Conservation (phyloP, 352 stramenopile genomes). For the Phytophthora fragariae region DNA sequence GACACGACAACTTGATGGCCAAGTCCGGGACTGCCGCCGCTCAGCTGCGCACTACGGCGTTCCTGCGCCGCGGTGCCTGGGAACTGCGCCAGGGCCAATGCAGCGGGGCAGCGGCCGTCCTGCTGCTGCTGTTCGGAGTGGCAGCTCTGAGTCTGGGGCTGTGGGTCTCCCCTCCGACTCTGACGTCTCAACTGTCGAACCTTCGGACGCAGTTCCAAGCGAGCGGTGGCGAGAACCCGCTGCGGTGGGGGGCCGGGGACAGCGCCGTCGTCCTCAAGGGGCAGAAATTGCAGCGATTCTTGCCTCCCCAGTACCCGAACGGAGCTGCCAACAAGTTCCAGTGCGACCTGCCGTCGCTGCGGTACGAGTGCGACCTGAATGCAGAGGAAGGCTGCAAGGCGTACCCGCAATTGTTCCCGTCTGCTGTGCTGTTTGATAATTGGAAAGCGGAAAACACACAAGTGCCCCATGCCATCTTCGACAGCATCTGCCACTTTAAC, state of each 20-base stretch:
- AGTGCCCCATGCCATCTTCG: constrained; percentile 47
- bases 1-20: constrained; percentile 8
- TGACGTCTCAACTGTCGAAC: constrained; percentile 13
- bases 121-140: constrained; percentile 26
- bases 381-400: constrained; percentile 44
- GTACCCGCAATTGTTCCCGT: constrained; percentile 79
- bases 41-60: constrained; percentile 27
- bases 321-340: constrained; percentile 49
- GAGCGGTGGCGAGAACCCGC: constrained; percentile 20
- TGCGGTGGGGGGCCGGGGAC: constrained; percentile 31
- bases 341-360: constrained; percentile 65
- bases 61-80: constrained; percentile 39
- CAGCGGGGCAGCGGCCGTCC: neutral
- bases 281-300: constrained; percentile 31
- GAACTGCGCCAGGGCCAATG: constrained; percentile 34
- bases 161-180: constrained; percentile 13
- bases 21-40: constrained; percentile 13
- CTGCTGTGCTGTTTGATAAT: constrained; percentile 76
- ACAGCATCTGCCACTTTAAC: constrained; percentile 76
- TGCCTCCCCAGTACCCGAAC: constrained; percentile 56
- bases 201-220: constrained; percentile 17
- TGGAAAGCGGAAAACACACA: constrained; percentile 78
- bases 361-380: constrained; percentile 67
- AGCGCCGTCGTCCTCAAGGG: constrained; percentile 45
- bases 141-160: constrained; percentile 20